Evolutionary conservation across 192 early-diverging fungal species (phyloP).

Genomic region (Backusella mclennaniae): DNA sequence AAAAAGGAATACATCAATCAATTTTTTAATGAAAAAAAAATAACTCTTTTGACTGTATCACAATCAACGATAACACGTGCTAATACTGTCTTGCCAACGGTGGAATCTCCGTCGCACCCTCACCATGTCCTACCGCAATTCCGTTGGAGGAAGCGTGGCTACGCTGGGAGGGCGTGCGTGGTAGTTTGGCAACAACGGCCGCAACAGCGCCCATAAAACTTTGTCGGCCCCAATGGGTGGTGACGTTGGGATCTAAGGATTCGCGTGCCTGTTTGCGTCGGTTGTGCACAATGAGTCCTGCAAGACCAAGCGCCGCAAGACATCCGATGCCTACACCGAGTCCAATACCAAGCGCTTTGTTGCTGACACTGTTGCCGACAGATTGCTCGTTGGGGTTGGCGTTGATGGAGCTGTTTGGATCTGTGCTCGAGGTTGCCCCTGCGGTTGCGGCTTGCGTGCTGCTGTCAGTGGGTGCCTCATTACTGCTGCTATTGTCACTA

Average conservation of each 20-base stretch:
- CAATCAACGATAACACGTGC: not conserved
- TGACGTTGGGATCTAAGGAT: constrained; percentile 3
- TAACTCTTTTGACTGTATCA: too few relatives aligned
- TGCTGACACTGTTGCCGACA: constrained; percentile 9
- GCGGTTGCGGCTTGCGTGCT: not conserved
- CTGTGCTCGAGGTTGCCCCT: not conserved
- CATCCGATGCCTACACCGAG: constrained; percentile 32
- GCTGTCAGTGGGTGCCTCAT: not conserved
- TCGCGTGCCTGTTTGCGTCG: constrained; percentile 6
- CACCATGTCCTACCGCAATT: not conserved
- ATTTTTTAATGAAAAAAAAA: not conserved
- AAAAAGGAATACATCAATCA: not conserved
- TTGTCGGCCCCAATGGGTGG: constrained; percentile 32
- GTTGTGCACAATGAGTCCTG: constrained; percentile 24
- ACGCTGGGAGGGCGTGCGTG: constrained; percentile 21
- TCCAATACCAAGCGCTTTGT: constrained; percentile 28
- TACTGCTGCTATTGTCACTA: not conserved
- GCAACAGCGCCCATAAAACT: constrained; percentile 35
- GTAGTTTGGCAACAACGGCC: constrained; percentile 29
- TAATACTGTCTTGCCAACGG: constrained; percentile 5
- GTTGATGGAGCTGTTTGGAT: not conserved
- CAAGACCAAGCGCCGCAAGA: constrained; percentile 33
- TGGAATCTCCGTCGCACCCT: not conserved
- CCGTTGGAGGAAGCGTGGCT: not conserved
- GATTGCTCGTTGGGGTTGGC: not conserved